Conservation (phyloP, 257 asterid genomes). For the Plantago ovata region DNA sequence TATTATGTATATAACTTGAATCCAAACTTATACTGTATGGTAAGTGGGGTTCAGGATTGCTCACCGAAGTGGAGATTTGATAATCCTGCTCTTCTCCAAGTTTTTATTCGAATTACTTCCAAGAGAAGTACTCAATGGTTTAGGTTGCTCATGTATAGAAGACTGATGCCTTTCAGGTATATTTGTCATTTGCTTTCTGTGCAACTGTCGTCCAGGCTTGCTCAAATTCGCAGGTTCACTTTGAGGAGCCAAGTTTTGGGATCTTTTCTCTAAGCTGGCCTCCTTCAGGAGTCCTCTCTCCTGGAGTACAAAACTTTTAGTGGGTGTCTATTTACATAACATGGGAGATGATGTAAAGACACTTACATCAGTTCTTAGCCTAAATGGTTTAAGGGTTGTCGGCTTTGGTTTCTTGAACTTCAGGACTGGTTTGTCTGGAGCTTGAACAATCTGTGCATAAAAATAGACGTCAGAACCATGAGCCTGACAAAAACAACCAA, state of each 20-base stretch:
- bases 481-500: conserved; percentile 8
- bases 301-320: conserved; percentile 37
- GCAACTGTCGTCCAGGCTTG: conserved; percentile 26
- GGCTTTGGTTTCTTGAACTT: conserved; percentile 74
- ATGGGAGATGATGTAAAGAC: conserved; percentile 2
- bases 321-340: conserved; percentile 13
- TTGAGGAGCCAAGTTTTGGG: conserved; percentile 20
- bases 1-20: too few relatives aligned
- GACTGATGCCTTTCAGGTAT: conserved; percentile 26
- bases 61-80: conserved; percentile 47
- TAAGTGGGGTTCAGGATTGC: too few relatives aligned
- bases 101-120: conserved; percentile 35
- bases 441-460: conserved; percentile 35
- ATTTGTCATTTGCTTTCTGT: conserved; percentile 35
- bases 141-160: conserved; percentile 20
- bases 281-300: conserved; percentile 89
- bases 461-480: conserved; percentile 14
- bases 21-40: too few relatives aligned
- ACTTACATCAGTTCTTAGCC: conserved; percentile 94
- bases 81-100: conserved; percentile 45
- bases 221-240: conserved; percentile 33
- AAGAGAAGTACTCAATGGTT: conserved; percentile 16
- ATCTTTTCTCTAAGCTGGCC: conserved; percentile 60
- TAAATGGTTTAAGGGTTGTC: conserved; percentile 90
- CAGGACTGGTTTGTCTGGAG: conserved; percentile 34